Percentiles rank a stretch among this genome's conserved stretches.
Conservation (phyloP, 202 grass and related monocot species). For the Alloteropsis angusta region DNA sequence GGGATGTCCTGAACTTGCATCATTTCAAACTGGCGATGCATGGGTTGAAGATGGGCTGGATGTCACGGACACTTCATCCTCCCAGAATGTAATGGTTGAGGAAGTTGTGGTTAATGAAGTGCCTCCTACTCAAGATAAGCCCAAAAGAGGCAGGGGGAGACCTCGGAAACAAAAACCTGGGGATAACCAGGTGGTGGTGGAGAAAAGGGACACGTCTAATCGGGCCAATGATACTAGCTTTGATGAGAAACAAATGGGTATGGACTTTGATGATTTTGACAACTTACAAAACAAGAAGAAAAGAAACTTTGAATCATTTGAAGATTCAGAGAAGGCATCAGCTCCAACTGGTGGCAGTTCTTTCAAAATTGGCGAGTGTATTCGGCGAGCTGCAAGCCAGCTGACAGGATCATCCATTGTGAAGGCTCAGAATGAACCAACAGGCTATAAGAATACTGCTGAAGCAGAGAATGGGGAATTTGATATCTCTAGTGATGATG, state of each 20-base stretch:
- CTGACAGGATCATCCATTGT: slow-evolving; percentile 59
- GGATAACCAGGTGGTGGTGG: slow-evolving; percentile 29
- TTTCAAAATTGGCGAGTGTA: slow-evolving; percentile 94
- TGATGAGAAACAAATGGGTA: slow-evolving; percentile 24
- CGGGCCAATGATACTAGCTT: slow-evolving; percentile 31
- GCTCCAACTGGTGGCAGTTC: slow-evolving; percentile 48
- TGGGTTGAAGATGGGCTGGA: slow-evolving; percentile 41
- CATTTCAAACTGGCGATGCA: slow-evolving; percentile 35
- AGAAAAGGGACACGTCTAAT: slow-evolving; percentile 34
- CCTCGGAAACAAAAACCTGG: slow-evolving; percentile 44
- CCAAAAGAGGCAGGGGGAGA: slow-evolving; percentile 62
- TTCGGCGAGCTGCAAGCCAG: slow-evolving; percentile 81
- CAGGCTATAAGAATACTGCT: slow-evolving; percentile 27
- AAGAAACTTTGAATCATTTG: slow-evolving; percentile 42
- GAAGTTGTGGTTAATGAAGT: slow-evolving; percentile 36
- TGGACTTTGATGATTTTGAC: slow-evolving; percentile 46
- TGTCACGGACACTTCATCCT: slow-evolving; percentile 12
- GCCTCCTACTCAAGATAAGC: slow-evolving; percentile 31
- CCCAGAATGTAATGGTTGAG: slow-evolving; percentile 24
- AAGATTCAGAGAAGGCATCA: slow-evolving; percentile 48
- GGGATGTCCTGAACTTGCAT: slow-evolving; percentile 62
- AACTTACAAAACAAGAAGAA: slow-evolving; percentile 37
- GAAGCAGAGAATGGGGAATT: slow-evolving; percentile 74
- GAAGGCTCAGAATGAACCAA: slow-evolving; percentile 41
- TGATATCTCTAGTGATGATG: slow-evolving; percentile 80